Evolutionary conservation across 306 rosid genomes (phyloP).

Genomic region (Dryas octopetala): DNA sequence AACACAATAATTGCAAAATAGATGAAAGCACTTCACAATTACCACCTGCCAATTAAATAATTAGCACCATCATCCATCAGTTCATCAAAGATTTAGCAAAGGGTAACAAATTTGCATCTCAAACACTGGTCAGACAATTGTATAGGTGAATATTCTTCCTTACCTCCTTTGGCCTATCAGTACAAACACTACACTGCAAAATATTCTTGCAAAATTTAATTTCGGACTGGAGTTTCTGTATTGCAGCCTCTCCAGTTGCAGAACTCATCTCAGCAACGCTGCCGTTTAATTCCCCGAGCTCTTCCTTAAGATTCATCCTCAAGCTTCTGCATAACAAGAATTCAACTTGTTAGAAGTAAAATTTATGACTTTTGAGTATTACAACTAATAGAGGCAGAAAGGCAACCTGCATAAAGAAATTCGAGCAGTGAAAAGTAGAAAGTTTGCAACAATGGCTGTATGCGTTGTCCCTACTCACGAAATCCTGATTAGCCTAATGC

Average conservation of each 20-base stretch:
- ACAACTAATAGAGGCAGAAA: conserved; percentile 1
- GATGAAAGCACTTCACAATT: conserved; percentile 87
- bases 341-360: conserved; percentile 26
- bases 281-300: conserved; percentile 52
- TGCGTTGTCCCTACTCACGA: background rate
- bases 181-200: conserved; percentile 88
- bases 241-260: conserved; percentile 75
- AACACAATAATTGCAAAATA: conserved; percentile 91
- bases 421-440: background rate
- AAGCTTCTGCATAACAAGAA: conserved; percentile 55
- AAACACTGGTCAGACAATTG: background rate
- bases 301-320: conserved; percentile 72
- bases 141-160: conserved; percentile 10
- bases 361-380: background rate
- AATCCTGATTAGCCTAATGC: background rate
- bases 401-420: background rate
- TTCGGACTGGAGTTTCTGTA: conserved; percentile 83
- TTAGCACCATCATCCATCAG: conserved; percentile 20
- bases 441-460: background rate
- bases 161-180: conserved; percentile 98
- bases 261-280: conserved; percentile 67
- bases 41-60: conserved; percentile 67
- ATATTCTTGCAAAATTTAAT: conserved; percentile 73
- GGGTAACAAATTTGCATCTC: background rate
- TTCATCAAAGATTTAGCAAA: background rate